Conservation (phyloP, 148 eudicot species). For the Camellia granthamiana region DNA sequence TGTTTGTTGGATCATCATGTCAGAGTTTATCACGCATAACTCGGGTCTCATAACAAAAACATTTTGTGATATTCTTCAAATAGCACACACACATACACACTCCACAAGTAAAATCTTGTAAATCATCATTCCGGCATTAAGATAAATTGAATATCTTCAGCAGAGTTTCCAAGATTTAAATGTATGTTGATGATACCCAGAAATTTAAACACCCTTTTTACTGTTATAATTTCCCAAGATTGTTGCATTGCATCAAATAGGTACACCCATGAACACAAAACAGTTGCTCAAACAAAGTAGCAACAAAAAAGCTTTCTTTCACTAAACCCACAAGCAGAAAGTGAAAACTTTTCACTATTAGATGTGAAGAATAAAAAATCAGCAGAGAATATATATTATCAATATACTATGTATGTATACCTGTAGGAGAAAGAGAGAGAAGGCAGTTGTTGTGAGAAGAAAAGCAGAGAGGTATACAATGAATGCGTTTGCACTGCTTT, state of each 20-base stretch:
- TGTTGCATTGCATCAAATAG: no score
- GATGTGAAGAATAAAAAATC: neutral
- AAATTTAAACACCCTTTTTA: neutral
- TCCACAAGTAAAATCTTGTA: no score
- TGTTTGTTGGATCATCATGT: neutral
- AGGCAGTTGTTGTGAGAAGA: slow-evolving; percentile 14
- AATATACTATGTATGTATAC: slow-evolving; percentile 1
- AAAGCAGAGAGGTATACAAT: slow-evolving; percentile 12
- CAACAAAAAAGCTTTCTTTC: neutral
- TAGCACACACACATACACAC: no score
- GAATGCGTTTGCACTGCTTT: slow-evolving; percentile 11
- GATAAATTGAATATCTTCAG: neutral
- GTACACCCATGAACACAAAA: no score
- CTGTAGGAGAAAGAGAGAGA: slow-evolving; percentile 19
- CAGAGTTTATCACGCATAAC: slow-evolving; percentile 2
- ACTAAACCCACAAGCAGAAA: neutral
- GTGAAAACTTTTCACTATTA: neutral
- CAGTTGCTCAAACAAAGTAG: no score
- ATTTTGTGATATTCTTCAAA: neutral
- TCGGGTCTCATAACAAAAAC: neutral
- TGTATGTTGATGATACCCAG: neutral
- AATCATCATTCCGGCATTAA: no score
- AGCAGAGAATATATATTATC: neutral
- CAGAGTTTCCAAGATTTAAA: neutral
- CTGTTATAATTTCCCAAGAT: neutral